Evolutionary conservation across 371 early-diverging fungal genomes (phyloP), one percentile per base, ranked within the genome.

Genomic region (Mortierella sp.): DNA sequence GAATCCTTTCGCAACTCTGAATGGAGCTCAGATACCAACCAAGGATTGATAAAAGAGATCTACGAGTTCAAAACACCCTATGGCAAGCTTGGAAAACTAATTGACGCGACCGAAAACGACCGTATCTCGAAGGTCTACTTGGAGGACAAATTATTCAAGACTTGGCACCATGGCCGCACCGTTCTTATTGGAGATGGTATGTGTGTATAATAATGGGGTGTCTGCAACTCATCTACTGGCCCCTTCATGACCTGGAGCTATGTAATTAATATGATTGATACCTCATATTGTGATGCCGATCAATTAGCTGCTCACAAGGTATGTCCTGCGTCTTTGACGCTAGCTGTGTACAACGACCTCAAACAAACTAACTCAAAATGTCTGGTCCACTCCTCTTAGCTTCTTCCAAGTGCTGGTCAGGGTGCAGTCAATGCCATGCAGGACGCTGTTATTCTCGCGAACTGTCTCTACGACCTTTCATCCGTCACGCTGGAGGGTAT

Each of bases 341-440:
- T n/a, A n/a, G n/a, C n/a, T n/a, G n/a, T n/a, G n/a, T n/a, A n/a
- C n/a, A n/a, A n/a, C n/a, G n/a, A n/a, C n/a, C n/a, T n/a, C n/a
- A n/a, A n/a, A n/a, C n/a, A n/a, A n/a, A n/a, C n/a, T n/a, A n/a
- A n/a, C n/a, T n/a, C n/a, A n/a, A n/a, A n/a, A n/a, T n/a, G n/a
- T n/a, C n/a, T n/a, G n/a, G n/a, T n/a, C 39, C 17, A 26, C 24
- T 55, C 43, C 14, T 43, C 24, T 26, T 31, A 55, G 32, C 41
- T 56, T 28, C 34, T 56, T 8, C 62, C 62, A 15, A 62, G 62
- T 27, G 53, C 62, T 44, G 62, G 62, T 8, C 62, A 62, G 50
- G 62, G 62, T 48, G 63, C 63, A 15, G 54, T 62, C 11, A 62
- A 62, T 55, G 63, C 63, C 21, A 54, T 62, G 55, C 63, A 62